Percentiles rank a stretch among this genome's conserved stretches.
These are phyloP conservation scores for Pseudocercospora cruenta DNA, from an alignment of 2,329 filamentous ascomycete genomes.

Conservation along the genomic window DNA sequence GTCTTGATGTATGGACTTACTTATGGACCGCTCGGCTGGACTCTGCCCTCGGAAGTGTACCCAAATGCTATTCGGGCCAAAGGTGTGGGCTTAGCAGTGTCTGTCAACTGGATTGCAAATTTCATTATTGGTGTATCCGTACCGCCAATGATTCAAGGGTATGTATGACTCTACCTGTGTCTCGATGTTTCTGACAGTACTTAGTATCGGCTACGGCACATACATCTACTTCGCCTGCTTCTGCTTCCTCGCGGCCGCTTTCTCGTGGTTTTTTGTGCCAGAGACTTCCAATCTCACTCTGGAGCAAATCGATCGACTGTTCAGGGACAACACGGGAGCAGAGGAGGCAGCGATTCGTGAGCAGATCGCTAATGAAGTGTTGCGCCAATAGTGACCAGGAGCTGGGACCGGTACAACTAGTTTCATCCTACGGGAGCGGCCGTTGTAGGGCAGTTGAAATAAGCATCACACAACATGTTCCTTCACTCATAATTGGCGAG, in stretches of 20 bases:
- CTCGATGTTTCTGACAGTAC: neutral
- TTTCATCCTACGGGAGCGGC: neutral
- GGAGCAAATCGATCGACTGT: slow-evolving; percentile 36
- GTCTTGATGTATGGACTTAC: slow-evolving; percentile 55
- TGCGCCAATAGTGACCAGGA: neutral
- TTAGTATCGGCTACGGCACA: slow-evolving; percentile 50
- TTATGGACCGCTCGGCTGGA: slow-evolving; percentile 42
- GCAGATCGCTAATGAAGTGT: neutral
- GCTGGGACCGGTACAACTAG: neutral
- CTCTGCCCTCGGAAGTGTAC: slow-evolving; percentile 60
- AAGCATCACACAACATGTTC: neutral
- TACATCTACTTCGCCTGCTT: slow-evolving; percentile 64
- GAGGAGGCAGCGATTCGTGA: neutral
- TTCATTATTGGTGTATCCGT: slow-evolving; percentile 54
- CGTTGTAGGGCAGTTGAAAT: neutral
- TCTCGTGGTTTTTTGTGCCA: slow-evolving; percentile 29
- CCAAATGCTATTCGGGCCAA: slow-evolving; percentile 62
- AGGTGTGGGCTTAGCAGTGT: slow-evolving; percentile 63
- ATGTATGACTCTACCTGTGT: neutral
- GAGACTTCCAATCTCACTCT: slow-evolving; percentile 34
- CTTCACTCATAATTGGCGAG: neutral
- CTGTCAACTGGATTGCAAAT: slow-evolving; percentile 66
- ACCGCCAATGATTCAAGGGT: slow-evolving; percentile 15
- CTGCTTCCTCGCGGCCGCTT: slow-evolving; percentile 31
- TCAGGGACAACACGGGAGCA: slow-evolving; percentile 15